Evolutionary conservation across 257 asterid species (phyloP).

Genomic region (Apocynum venetum): DNA sequence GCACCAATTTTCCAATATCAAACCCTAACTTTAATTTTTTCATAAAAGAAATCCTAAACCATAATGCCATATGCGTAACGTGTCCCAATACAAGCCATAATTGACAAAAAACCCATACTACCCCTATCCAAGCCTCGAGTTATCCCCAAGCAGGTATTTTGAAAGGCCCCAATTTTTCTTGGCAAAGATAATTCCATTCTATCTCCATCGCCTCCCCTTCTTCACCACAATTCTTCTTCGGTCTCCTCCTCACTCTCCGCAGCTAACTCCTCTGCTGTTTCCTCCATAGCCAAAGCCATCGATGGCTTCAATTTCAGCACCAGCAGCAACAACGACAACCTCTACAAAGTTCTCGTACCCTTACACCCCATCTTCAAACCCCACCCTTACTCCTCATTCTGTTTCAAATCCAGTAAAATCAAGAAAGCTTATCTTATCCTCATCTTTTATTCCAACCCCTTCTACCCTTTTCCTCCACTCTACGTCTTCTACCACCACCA

Average conservation of each 20-base stretch:
- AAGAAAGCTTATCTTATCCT: slow-evolving; percentile 50
- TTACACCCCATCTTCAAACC: slow-evolving; percentile 20
- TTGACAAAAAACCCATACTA: background rate
- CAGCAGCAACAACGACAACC: slow-evolving; percentile 26
- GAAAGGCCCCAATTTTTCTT: slow-evolving; percentile 26
- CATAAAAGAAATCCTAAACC: too few species aligned
- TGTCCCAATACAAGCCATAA: background rate
- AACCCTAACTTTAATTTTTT: too few species aligned
- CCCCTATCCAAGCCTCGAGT: background rate
- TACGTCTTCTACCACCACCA: slow-evolving; percentile 25
- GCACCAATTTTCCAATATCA: too few species aligned
- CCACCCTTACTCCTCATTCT: slow-evolving; percentile 1
- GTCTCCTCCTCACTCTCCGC: background rate
- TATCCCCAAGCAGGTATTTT: slow-evolving; percentile 14
- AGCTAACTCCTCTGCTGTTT: background rate
- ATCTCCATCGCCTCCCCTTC: background rate
- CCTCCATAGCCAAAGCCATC: slow-evolving; percentile 7
- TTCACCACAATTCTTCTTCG: slow-evolving; percentile 12
- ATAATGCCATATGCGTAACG: background rate
- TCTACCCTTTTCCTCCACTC: slow-evolving; percentile 44
- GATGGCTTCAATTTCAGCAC: slow-evolving; percentile 53
- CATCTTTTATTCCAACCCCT: slow-evolving; percentile 49
- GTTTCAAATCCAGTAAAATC: slow-evolving; percentile 7
- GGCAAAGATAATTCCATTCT: background rate
- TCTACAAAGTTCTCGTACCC: slow-evolving; percentile 37